These are phyloP conservation scores for Dothideomycetidae sp. DNA, from an alignment of 2,329 filamentous ascomycete genomes.

Conservation along the genomic window DNA sequence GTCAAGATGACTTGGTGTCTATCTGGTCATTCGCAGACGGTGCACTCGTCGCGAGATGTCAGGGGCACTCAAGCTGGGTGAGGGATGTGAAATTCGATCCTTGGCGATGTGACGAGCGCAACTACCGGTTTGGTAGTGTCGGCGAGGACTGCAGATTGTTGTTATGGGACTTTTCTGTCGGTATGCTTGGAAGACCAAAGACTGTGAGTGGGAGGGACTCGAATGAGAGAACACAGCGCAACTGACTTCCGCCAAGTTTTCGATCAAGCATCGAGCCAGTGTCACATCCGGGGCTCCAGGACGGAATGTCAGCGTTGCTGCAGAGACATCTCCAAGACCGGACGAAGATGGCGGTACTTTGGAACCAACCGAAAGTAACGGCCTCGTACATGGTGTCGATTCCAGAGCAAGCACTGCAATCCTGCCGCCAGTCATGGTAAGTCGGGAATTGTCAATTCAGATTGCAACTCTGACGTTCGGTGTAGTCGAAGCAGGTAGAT, in stretches of 20 bases:
- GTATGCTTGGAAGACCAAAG: constrained; percentile 87
- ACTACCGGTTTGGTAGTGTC: constrained; percentile 90
- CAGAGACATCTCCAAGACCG: constrained; percentile 3
- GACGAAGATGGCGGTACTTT: constrained; percentile 3
- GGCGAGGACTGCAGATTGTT: constrained; percentile 84
- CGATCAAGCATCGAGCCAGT: constrained; percentile 42
- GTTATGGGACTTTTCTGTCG: constrained; percentile 94
- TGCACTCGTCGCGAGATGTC: constrained; percentile 76
- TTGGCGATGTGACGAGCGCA: constrained; percentile 90
- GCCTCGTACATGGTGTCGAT: constrained; percentile 66
- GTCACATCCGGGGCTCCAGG: constrained; percentile 27
- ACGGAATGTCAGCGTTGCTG: constrained; percentile 6
- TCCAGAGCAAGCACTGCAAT: constrained; percentile 71
- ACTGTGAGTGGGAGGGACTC: constrained; percentile 43
- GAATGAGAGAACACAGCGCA: background rate
- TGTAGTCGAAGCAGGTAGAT: constrained; percentile 66
- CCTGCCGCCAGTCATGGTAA: constrained; percentile 77
- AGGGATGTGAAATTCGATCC: constrained; percentile 87
- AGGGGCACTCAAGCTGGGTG: constrained; percentile 93
- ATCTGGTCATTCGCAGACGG: constrained; percentile 86
- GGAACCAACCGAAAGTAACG: constrained; percentile 38
- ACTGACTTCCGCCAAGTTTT: constrained; percentile 17
- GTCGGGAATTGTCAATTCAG: constrained; percentile 17
- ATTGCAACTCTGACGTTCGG: constrained; percentile 12
- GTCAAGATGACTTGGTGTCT: constrained; percentile 88